These are phyloP conservation scores for Boeremia exigua DNA, from an alignment of 2,329 filamentous ascomycete species.

Conservation along the genomic window DNA sequence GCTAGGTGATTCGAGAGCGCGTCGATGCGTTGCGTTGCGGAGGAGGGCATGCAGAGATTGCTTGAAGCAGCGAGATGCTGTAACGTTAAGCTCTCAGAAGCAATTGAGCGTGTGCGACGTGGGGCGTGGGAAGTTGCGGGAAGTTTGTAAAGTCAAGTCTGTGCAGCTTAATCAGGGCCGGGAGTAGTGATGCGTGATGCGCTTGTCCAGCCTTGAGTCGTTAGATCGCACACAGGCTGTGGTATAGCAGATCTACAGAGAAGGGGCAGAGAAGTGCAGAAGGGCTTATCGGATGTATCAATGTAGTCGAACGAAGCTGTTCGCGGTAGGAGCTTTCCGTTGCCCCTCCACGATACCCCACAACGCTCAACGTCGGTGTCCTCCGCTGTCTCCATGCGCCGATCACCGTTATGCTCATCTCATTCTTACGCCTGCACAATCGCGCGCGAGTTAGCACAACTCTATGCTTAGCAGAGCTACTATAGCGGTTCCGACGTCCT, in stretches of 20 bases:
- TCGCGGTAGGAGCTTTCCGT: neutral
- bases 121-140: neutral
- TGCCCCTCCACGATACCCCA: slow-evolving; percentile 17
- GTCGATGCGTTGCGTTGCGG: slow-evolving; percentile 28
- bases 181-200: too few species aligned
- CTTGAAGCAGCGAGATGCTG: neutral
- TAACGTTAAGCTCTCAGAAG: neutral
- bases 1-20: slow-evolving; percentile 20
- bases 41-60: slow-evolving; percentile 24
- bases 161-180: neutral
- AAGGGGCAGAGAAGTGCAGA: neutral
- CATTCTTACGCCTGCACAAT: slow-evolving; percentile 1
- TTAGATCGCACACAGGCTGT: too few species aligned
- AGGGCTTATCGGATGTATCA: neutral
- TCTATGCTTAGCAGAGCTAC: neutral
- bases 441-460: neutral
- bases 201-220: too few species aligned
- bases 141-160: neutral
- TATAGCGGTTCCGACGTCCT: slow-evolving; percentile 2
- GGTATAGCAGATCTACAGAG: neutral
- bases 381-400: slow-evolving; percentile 12
- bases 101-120: neutral
- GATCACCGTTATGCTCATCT: slow-evolving; percentile 12
- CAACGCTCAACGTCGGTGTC: slow-evolving; percentile 6
- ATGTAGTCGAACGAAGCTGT: neutral